phyloP scores from a whole-genome alignment of 23 red algal species.

The Porphyridium purpureum region DNA sequence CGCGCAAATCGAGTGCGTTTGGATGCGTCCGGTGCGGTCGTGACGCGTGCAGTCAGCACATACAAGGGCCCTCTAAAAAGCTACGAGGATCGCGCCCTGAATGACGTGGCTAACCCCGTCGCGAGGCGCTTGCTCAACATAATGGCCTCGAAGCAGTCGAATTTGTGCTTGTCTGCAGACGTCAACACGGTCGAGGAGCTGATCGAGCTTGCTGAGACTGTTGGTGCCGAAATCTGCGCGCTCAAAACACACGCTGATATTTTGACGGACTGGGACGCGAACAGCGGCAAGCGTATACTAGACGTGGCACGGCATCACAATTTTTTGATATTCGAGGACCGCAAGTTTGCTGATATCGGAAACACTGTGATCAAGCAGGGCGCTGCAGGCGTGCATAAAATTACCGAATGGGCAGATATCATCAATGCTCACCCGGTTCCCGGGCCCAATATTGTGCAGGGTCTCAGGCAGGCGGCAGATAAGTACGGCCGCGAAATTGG shows the following conservation, averaged over 20 bases:
- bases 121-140: constrained; percentile 38
- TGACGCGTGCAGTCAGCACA: background rate
- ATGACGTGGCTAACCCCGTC: constrained; percentile 12
- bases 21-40: background rate
- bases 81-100: constrained; percentile 16
- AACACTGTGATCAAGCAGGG: constrained; percentile 64
- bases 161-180: constrained; percentile 82
- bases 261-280: constrained; percentile 62
- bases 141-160: constrained; percentile 52
- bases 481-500: constrained; percentile 15
- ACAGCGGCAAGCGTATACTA: constrained; percentile 17
- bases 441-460: constrained; percentile 56
- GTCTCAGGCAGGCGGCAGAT: constrained; percentile 31
- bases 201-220: constrained; percentile 35
- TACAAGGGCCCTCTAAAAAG: background rate
- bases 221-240: constrained; percentile 73
- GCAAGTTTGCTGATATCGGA: constrained; percentile 98
- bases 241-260: constrained; percentile 93
- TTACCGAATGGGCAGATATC: constrained; percentile 73
- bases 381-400: constrained; percentile 44
- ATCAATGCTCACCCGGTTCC: constrained; percentile 84
- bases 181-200: constrained; percentile 50
- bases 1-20: constrained; percentile 23
- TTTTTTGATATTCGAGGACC: constrained; percentile 91
- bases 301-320: constrained; percentile 41